Percentiles rank a stretch among this genome's conserved stretches.
These are phyloP conservation scores for Cyamopsis tetragonoloba DNA, from an alignment of 306 rosid genomes.

Conservation along the genomic window DNA sequence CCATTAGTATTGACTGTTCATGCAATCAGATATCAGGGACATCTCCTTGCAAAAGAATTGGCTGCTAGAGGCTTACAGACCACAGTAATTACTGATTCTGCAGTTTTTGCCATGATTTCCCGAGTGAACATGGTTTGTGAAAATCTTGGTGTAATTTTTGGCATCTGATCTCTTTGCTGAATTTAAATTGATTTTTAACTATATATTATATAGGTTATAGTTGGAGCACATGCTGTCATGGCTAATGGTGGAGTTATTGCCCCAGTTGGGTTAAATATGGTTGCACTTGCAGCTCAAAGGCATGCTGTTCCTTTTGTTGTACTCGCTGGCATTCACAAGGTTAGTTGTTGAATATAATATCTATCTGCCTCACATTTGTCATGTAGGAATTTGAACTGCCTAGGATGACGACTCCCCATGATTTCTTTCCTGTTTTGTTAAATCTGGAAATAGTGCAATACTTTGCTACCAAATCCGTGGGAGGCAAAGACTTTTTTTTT, in stretches of 20 bases:
- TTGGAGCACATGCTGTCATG: constrained; percentile 99
- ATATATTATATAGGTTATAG: constrained; percentile 68
- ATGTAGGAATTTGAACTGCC: neutral
- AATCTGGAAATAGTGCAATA: constrained; percentile 1
- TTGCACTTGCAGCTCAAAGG: constrained; percentile 96
- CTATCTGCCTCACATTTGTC: constrained; percentile 1
- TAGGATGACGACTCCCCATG: neutral
- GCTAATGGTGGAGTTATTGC: constrained; percentile 97
- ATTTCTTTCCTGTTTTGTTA: neutral
- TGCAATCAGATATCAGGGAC: constrained; percentile 80
- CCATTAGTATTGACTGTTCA: neutral
- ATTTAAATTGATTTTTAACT: constrained; percentile 22
- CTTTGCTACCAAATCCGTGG: neutral
- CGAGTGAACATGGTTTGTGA: constrained; percentile 85
- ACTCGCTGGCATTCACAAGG: constrained; percentile 99
- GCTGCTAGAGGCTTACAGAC: constrained; percentile 80
- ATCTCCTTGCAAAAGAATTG: constrained; percentile 75
- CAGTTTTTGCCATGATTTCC: constrained; percentile 84
- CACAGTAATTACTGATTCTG: constrained; percentile 80
- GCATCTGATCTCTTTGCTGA: constrained; percentile 1
- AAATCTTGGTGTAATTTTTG: neutral
- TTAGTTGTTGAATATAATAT: constrained; percentile 26
- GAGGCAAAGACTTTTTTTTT: neutral
- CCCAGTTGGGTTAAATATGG: constrained; percentile 95
- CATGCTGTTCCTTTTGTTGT: constrained; percentile 99